phyloP scores from a whole-genome alignment of 83 land plant species.

The Thuja plicata region DNA sequence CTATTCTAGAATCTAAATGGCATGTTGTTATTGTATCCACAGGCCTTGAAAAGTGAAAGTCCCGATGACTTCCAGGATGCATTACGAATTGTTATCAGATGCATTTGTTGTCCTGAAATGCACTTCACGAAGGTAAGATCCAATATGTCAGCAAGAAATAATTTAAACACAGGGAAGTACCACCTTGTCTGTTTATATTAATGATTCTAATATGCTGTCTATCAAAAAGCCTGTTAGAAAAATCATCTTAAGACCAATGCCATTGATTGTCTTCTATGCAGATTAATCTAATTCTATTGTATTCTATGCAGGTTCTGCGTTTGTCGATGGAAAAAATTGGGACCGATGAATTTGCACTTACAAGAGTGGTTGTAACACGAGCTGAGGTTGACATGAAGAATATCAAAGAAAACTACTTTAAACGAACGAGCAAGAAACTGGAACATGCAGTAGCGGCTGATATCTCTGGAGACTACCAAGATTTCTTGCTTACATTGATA shows the following conservation, averaged over 20 bases:
- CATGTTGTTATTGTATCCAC: slow-evolving; percentile 13
- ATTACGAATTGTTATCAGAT: slow-evolving; percentile 30
- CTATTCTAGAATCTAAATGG: not conserved
- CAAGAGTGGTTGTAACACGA: slow-evolving; percentile 50
- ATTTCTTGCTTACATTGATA: slow-evolving; percentile 45
- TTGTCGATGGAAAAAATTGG: slow-evolving; percentile 47
- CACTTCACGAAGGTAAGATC: slow-evolving; percentile 39
- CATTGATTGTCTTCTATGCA: not conserved
- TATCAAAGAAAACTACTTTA: slow-evolving; percentile 52
- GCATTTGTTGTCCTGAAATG: slow-evolving; percentile 41
- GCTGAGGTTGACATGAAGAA: slow-evolving; percentile 60
- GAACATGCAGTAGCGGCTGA: slow-evolving; percentile 39
- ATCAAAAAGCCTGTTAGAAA: not conserved
- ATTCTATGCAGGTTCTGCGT: slow-evolving; percentile 22
- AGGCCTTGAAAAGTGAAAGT: slow-evolving; percentile 47
- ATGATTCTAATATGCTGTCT: not conserved
- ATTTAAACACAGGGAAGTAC: not conserved
- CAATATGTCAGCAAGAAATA: not conserved
- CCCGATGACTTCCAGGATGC: slow-evolving; percentile 37
- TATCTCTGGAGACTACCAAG: slow-evolving; percentile 61
- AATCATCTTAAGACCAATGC: not conserved
- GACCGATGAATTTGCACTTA: slow-evolving; percentile 61
- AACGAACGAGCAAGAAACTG: slow-evolving; percentile 46
- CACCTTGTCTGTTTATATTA: not conserved
- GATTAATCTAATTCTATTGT: not conserved